These are phyloP conservation scores for Rhinocladiella mackenziei DNA, from an alignment of 2,329 filamentous ascomycete species.

Conservation along the genomic window DNA sequence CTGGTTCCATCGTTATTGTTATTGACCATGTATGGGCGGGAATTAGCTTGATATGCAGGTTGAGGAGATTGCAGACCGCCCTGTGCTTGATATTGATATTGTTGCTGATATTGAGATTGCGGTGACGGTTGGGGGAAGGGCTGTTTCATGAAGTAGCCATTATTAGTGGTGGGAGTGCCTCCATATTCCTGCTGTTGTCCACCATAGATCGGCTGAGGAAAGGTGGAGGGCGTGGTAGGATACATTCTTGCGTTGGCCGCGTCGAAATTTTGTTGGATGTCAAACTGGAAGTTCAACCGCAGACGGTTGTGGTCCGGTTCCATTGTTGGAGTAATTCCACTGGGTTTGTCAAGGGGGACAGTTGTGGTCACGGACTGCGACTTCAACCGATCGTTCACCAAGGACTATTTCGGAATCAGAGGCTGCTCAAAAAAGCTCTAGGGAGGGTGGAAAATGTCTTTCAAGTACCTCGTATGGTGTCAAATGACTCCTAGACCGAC, in stretches of 20 bases:
- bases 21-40: conserved; percentile 40
- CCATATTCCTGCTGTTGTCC: conserved; percentile 59
- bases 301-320: conserved; percentile 59
- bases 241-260: conserved; percentile 63
- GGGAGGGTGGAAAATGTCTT: not conserved
- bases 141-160: conserved; percentile 61
- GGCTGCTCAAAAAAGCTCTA: not conserved
- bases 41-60: conserved; percentile 49
- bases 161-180: conserved; percentile 44
- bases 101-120: conserved; percentile 52
- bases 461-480: not conserved
- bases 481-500: conserved; percentile 5
- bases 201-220: conserved; percentile 81
- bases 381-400: conserved; percentile 3
- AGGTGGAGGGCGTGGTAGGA: conserved; percentile 89
- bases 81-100: conserved; percentile 50
- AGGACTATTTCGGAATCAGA: conserved; percentile 4
- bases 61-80: conserved; percentile 55
- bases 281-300: conserved; percentile 50
- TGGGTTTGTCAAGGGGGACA: not conserved
- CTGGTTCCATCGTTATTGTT: conserved; percentile 77
- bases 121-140: conserved; percentile 52
- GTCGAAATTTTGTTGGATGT: conserved; percentile 61
- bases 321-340: conserved; percentile 11
- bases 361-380: not conserved